Evolutionary conservation across 2,329 filamentous ascomycete genomes (phyloP).

Genomic region (Aspergillus transmontanensis): DNA sequence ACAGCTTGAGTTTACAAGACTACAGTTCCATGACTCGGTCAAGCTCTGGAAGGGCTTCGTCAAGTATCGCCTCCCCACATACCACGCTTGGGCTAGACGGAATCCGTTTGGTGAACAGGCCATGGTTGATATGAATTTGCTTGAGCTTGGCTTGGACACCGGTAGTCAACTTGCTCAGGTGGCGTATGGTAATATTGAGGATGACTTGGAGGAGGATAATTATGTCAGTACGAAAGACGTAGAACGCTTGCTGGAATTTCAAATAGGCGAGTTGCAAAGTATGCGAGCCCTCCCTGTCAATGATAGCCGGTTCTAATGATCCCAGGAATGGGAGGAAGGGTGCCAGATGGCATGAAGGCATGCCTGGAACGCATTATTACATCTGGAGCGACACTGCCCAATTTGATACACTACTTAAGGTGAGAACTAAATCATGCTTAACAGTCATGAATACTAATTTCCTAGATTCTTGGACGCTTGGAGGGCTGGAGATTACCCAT

Average conservation of each 20-base stretch:
- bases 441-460: neutral
- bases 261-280: constrained; percentile 86
- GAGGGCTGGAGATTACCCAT: constrained; percentile 86
- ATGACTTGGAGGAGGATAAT: constrained; percentile 43
- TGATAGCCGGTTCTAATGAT: constrained; percentile 22
- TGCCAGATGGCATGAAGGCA: constrained; percentile 73
- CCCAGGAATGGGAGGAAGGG: constrained; percentile 72
- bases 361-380: constrained; percentile 70
- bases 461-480: constrained; percentile 84
- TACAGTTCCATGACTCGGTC: constrained; percentile 78
- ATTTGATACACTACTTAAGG: constrained; percentile 74
- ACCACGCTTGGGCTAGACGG: constrained; percentile 59
- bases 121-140: constrained; percentile 65
- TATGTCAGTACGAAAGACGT: constrained; percentile 75
- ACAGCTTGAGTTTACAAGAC: constrained; percentile 74
- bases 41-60: constrained; percentile 83
- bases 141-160: constrained; percentile 59
- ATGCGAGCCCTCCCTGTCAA: constrained; percentile 28
- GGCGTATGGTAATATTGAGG: constrained; percentile 53
- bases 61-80: constrained; percentile 76
- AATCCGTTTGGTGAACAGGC: constrained; percentile 49
- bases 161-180: constrained; percentile 52
- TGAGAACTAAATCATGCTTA: constrained; percentile 36
- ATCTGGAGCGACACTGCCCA: constrained; percentile 69
- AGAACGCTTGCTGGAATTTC: constrained; percentile 80